A percentile compares a stretch with the other conserved stretches of the same genome.
These are phyloP conservation scores for Cercophora newfieldiana DNA, from an alignment of 495 filamentous ascomycete genomes.

Conservation along the genomic window DNA sequence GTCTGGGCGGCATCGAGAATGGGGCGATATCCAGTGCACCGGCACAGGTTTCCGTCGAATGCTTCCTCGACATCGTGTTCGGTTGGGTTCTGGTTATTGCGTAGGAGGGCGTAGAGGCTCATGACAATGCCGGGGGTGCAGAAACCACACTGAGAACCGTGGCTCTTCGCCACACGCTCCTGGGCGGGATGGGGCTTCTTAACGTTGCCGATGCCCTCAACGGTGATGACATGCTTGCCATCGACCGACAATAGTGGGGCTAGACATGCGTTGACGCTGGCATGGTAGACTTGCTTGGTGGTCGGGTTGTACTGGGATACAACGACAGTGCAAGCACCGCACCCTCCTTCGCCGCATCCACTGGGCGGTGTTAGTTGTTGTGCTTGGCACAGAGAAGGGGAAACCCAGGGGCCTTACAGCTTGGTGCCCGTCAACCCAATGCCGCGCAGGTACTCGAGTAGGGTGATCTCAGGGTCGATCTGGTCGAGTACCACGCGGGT, in stretches of 20 bases:
- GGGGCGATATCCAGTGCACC: conserved; percentile 92
- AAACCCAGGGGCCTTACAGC: conserved; percentile 41
- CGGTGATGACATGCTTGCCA: conserved; percentile 97
- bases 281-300: conserved; percentile 85
- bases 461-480: conserved; percentile 85
- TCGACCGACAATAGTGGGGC: conserved; percentile 90
- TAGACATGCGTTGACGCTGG: conserved; percentile 90
- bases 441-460: conserved; percentile 87
- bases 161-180: conserved; percentile 79
- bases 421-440: conserved; percentile 81
- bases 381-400: neutral
- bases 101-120: conserved; percentile 82
- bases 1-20: conserved; percentile 90
- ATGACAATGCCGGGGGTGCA: conserved; percentile 98
- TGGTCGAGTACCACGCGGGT: conserved; percentile 84
- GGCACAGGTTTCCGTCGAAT: conserved; percentile 93
- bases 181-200: conserved; percentile 87
- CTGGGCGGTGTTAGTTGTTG: conserved; percentile 40
- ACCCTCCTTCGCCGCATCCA: conserved; percentile 92
- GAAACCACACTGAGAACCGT: conserved; percentile 74
- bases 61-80: conserved; percentile 82
- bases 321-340: conserved; percentile 96
- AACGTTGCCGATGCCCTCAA: conserved; percentile 93
- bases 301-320: conserved; percentile 91
- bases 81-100: conserved; percentile 67